phyloP scores from a whole-genome alignment of 805 yeast species.

The Osmozyma mogii region DNA sequence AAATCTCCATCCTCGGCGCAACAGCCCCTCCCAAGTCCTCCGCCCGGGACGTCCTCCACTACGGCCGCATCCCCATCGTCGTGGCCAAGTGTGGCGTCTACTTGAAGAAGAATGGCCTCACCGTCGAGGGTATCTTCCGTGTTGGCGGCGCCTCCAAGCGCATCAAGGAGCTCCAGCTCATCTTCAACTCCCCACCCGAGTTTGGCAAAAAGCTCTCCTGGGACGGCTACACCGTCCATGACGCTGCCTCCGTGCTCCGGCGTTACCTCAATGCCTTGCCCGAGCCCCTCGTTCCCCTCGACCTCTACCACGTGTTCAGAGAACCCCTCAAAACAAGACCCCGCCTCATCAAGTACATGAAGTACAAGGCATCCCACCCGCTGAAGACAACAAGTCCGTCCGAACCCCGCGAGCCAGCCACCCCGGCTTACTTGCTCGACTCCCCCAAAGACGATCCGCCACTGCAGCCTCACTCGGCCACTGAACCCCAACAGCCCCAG shows the following conservation, averaged over 20 bases:
- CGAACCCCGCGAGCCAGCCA: conserved; percentile 4
- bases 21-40: conserved; percentile 14
- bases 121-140: conserved; percentile 86
- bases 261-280: conserved; percentile 82
- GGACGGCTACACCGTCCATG: conserved; percentile 95
- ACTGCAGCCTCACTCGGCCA: too few species aligned
- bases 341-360: conserved; percentile 57
- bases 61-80: conserved; percentile 85
- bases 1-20: conserved; percentile 56
- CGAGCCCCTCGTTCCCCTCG: conserved; percentile 83
- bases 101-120: conserved; percentile 68
- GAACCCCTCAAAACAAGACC: conserved; percentile 61
- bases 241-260: conserved; percentile 86
- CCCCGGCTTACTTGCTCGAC: conserved; percentile 6
- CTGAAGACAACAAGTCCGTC: conserved; percentile 5
- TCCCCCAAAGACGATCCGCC: too few species aligned
- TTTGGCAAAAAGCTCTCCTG: conserved; percentile 84
- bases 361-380: conserved; percentile 45
- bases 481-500: conserved; percentile 2
- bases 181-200: conserved; percentile 81
- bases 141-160: conserved; percentile 69
- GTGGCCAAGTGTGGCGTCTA: conserved; percentile 94
- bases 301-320: conserved; percentile 69
- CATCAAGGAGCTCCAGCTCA: conserved; percentile 57
- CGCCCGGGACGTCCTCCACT: conserved; percentile 58